phyloP scores from a whole-genome alignment of 2,329 filamentous ascomycete species.

The Fusarium kyushuense region DNA sequence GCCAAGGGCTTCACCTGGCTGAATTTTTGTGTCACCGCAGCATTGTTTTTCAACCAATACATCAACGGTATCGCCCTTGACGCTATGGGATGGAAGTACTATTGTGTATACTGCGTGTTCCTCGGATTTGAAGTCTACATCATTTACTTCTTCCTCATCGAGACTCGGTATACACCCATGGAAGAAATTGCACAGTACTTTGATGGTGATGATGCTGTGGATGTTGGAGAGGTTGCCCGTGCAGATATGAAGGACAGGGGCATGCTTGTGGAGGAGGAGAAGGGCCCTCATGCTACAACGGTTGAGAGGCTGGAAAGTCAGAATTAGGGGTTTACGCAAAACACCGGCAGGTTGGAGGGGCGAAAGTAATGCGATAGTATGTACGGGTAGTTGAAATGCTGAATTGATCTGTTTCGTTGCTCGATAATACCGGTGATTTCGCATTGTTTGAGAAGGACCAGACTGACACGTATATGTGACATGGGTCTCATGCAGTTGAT shows the following conservation, averaged over 20 bases:
- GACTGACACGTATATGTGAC: no score
- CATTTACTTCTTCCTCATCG: slow-evolving; percentile 34
- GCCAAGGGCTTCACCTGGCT: slow-evolving; percentile 38
- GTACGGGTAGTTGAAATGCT: fast-evolving
- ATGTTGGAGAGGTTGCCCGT: slow-evolving; percentile 20
- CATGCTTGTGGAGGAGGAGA: background rate
- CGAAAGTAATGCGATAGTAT: no score
- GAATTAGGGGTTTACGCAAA: background rate
- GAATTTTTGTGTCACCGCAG: slow-evolving; percentile 33
- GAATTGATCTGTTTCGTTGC: no score
- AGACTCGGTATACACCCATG: slow-evolving; percentile 23
- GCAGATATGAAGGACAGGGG: slow-evolving; percentile 24
- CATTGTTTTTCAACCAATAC: slow-evolving; percentile 38
- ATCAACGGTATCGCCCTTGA: slow-evolving; percentile 35
- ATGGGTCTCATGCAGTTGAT: no score
- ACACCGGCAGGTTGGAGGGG: no score
- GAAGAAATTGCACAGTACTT: slow-evolving; percentile 27
- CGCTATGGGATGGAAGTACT: slow-evolving; percentile 35
- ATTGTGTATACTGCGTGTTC: slow-evolving; percentile 31
- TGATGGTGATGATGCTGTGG: slow-evolving; percentile 14
- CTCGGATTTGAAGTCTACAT: slow-evolving; percentile 23
- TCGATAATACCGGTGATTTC: no score
- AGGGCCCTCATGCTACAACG: slow-evolving; percentile 10
- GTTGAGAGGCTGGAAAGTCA: background rate
- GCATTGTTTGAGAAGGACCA: no score